Evolutionary conservation across 2,329 filamentous ascomycete genomes (phyloP).

Genomic region (Ophiostoma sp.): DNA sequence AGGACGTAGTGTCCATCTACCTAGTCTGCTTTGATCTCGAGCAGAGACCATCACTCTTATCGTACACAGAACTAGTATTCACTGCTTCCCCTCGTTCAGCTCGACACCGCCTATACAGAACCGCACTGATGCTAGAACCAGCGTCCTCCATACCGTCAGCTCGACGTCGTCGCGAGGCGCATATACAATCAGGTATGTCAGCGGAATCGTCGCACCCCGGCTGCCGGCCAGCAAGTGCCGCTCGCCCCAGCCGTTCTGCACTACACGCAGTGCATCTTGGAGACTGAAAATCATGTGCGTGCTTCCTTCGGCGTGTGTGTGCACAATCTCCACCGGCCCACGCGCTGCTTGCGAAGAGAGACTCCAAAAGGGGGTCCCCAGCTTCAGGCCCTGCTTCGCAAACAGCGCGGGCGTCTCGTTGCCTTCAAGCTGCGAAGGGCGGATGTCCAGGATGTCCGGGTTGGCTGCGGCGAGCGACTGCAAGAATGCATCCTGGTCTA

Average conservation of each 20-base stretch:
- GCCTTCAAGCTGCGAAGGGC: not conserved
- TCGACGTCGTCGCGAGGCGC: constrained; percentile 38
- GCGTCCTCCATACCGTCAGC: constrained; percentile 31
- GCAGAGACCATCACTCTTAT: not conserved
- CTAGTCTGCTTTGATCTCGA: no score
- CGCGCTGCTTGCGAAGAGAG: not conserved
- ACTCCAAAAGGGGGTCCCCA: not conserved
- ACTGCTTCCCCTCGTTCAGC: not conserved
- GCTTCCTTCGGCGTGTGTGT: constrained; percentile 39
- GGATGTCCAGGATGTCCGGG: not conserved
- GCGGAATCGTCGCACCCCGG: constrained; percentile 30
- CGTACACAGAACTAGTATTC: no score
- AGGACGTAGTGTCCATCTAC: no score
- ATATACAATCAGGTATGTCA: constrained; percentile 39
- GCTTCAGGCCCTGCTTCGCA: not conserved
- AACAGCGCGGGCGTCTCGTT: not conserved
- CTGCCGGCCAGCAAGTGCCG: constrained; percentile 35
- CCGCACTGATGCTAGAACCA: constrained; percentile 26
- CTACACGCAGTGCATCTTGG: constrained; percentile 35
- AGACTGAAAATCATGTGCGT: constrained; percentile 37
- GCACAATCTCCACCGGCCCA: constrained; percentile 34
- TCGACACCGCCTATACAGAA: constrained; percentile 14
- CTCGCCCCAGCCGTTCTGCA: constrained; percentile 38
- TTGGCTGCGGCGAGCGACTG: not conserved
- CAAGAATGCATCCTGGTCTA: not conserved